Evolutionary conservation across 78 protist species (phyloP), one percentile per base, ranked within the genome.

Genomic region (Creolimax fragrantissima): DNA sequence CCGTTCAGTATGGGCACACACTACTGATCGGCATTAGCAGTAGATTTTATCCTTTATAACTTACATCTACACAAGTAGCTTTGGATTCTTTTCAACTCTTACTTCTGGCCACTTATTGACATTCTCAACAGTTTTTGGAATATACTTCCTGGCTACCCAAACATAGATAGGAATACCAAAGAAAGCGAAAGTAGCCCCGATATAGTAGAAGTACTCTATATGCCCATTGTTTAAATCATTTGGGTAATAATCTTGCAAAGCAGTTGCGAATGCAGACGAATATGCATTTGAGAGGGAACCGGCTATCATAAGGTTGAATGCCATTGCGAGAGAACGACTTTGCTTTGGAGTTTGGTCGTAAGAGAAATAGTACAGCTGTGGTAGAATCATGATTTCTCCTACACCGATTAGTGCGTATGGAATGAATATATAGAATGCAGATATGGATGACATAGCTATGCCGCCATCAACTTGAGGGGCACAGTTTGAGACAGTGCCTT

Each of bases 171-270:
- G 86, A 11, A 83, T 83, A 24, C 86, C 86, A 41, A 24, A 6
- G 42, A 83, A 41, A 6, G 86, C 86, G 42, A 83, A 6, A 5
- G 41, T 41, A 32, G 35, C 42, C 6, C 86, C 86, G 41, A 83
- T 6, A 24, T 35, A 83, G 7, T 83, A 83, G 86, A 83, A 83
- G 7, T 83, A 83, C 86, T 83, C 42, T 24, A 88, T 24, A 32
- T 88, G 90, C 37, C 90, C 90, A 74, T 88, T 74, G 44, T 88
- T 88, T 35, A 88, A 74, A 36, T 88, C 43, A 74, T 88, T 74
- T 24, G 7, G 7, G 7, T 83, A 83, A 24, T 5, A 35, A 41
- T 41, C 86, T 58, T 58, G 74, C 67, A 88, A 36, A 32, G 45
- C 44, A 43, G 45, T 6, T 32, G 90, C 43, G 90, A 88, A 35